phyloP scores from a whole-genome alignment of 2,329 filamentous ascomycete genomes.

The Calonectria ilicicola region DNA sequence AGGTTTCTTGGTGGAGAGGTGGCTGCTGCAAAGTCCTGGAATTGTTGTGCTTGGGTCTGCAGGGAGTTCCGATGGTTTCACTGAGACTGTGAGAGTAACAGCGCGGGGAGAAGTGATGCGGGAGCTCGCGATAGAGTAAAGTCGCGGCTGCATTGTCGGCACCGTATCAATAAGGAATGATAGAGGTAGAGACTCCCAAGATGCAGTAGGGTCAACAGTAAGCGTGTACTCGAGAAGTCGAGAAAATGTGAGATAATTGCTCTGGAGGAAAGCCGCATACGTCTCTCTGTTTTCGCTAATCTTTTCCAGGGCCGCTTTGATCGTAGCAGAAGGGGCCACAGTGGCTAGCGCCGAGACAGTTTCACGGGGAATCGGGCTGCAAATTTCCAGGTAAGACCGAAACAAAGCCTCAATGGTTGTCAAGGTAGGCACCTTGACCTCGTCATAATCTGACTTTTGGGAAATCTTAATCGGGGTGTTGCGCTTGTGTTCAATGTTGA shows the following conservation, averaged over 20 bases:
- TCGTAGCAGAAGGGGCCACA: neutral
- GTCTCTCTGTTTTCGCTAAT: constrained; percentile 10
- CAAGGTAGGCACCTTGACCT: constrained; percentile 7
- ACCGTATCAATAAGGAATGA: constrained; percentile 16
- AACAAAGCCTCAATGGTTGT: constrained; percentile 18
- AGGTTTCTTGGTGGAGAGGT: neutral
- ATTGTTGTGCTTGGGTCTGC: neutral
- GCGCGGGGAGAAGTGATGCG: constrained; percentile 20
- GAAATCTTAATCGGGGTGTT: neutral
- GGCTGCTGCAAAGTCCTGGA: constrained; percentile 19
- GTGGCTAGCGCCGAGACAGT: constrained; percentile 1
- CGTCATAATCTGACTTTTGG: constrained; percentile 5
- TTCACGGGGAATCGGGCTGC: constrained; percentile 17
- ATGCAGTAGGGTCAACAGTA: neutral
- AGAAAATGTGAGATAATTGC: constrained; percentile 2
- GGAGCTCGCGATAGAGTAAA: constrained; percentile 27
- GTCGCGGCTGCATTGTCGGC: constrained; percentile 16
- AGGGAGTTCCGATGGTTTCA: constrained; percentile 15
- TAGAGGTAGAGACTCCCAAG: constrained; percentile 5
- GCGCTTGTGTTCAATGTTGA: neutral
- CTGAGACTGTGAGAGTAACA: constrained; percentile 9
- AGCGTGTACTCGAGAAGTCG: neutral
- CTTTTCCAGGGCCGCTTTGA: neutral
- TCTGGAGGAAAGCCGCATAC: neutral
- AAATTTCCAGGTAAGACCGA: constrained; percentile 17